Evolutionary conservation across 2,329 filamentous ascomycete genomes (phyloP), one percentile per base, ranked within the genome.

Genomic region (Aureobasidium namibiae): DNA sequence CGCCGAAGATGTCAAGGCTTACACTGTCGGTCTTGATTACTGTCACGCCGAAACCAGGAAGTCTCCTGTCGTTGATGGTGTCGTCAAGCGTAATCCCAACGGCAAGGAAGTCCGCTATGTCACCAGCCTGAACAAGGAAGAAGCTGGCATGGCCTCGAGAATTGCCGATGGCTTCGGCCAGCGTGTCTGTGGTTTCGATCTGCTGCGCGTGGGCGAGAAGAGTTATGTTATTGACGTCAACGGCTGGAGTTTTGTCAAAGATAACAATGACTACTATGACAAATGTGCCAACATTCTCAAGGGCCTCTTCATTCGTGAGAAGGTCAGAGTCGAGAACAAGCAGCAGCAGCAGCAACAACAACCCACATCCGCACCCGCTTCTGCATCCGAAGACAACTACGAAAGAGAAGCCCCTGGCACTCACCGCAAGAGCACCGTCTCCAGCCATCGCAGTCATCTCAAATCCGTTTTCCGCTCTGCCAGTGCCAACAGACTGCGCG

Each of bases 191-290:
- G 94, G 94, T 0, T 99, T 99, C 68, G 94, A 99, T 71, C 80
- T 99, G 61, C 79, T 99, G 60, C 86, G 95, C 29, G 90, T 92
- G 13, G 86, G 85, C 52, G 90, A 91, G 16, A 90, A 90, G 72
- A 97, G 92, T 71, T 99, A 90, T 74, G 94, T 99, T 50, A 99
- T 99, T 65, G 94, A 99, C 68, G 94, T 99, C 66, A 99, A 99
- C 72, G 94, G 94, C 13, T 99, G 95, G 95, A 97, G 92, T 70
- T 99, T 99, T 68, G 94, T 99, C 72, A 99, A 99, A 72, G 95
- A 99, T 72, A 99, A 99, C 67, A 92, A 96, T 63, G 92, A 95
- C 62, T 99, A 99, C 73, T 99, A 99, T 71, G 89, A 97, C 68
- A 90, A 90, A 68, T 94, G 88, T 66, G 85, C 94, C 23, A 86